Evolutionary conservation across 2,329 filamentous ascomycete genomes (phyloP).

Genomic region (Hirsutella minnesotensis): DNA sequence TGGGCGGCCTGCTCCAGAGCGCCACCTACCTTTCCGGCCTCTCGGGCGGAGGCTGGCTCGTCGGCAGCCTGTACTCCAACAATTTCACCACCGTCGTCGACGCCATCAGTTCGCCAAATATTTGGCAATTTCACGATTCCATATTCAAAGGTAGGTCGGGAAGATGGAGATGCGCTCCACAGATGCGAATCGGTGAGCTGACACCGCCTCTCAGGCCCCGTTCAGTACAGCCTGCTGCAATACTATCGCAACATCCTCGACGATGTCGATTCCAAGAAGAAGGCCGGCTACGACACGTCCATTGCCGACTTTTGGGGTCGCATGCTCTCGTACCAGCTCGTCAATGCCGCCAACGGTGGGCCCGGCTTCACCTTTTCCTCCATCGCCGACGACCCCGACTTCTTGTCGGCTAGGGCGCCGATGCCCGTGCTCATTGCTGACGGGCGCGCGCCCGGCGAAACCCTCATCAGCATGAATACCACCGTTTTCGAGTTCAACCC

Average conservation of each 20-base stretch:
- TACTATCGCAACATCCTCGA: slow-evolving; percentile 26
- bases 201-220: slow-evolving; percentile 15
- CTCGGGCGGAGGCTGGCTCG: slow-evolving; percentile 74
- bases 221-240: slow-evolving; percentile 22
- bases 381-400: slow-evolving; percentile 30
- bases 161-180: background rate
- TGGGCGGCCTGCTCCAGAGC: slow-evolving; percentile 72
- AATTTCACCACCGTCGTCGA: slow-evolving; percentile 58
- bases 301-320: slow-evolving; percentile 87
- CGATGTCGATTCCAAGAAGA: slow-evolving; percentile 23
- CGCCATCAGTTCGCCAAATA: slow-evolving; percentile 19
- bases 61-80: slow-evolving; percentile 73
- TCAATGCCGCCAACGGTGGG: slow-evolving; percentile 65
- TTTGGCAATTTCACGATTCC: slow-evolving; percentile 30
- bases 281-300: slow-evolving; percentile 39
- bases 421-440: slow-evolving; percentile 24
- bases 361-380: slow-evolving; percentile 74
- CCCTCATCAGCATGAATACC: slow-evolving; percentile 38
- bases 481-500: slow-evolving; percentile 55
- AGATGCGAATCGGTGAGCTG: background rate
- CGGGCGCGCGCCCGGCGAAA: slow-evolving; percentile 30
- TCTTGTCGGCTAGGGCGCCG: slow-evolving; percentile 29
- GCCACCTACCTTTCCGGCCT: slow-evolving; percentile 72
- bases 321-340: slow-evolving; percentile 73
- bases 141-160: slow-evolving; percentile 23